Evolutionary conservation across 306 rosid species (phyloP), one percentile per base, ranked within the genome.

Genomic region (Lagenaria siceraria): DNA sequence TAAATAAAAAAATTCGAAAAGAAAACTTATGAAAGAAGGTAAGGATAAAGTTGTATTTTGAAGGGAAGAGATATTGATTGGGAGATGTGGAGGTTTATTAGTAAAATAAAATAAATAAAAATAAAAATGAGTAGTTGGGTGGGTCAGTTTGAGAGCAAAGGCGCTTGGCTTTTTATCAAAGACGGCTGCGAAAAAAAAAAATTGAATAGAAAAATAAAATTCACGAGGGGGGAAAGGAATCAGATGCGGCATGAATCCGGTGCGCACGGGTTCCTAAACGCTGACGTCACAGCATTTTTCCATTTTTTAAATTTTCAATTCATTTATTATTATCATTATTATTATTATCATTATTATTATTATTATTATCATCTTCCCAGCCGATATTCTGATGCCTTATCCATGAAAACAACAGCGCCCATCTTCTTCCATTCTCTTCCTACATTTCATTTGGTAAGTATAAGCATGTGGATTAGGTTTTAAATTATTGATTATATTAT

Each of bases 211-310:
- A 64, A 55, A 22, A 29, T 60, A 77, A 79, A 85, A 86, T 40
- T 43, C 54, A 79, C 77, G 85, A 86, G 80, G 21, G 17, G 3
- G 60, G 72, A 15, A 62, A n/a, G 71, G 76, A 77, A 84, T 75
- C 79, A 73, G 84, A 79, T 78, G 73, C 84, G 77, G 80, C 78
- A 33, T 64, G 82, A 80, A 82, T 84, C 84, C 11, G 84, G 82
- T 79, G 79, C 88, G 77, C 80, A 1, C 70, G 59, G 60, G 60
- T 42, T 21, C 4, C 66, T 0, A 35, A 58, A 13, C 29, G 76
- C 58, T 80, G 77, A 83, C 84, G 78, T 81, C 77, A 80, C 2
- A 4, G n/a, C 8, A 21, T 77, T 36, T 74, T 66, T 10, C 52
- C 13, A 27, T 38, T 38, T 40, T 8, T 8, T 1, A 0, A n/a